phyloP scores from a whole-genome alignment of 257 asterid species.

The Coffea canephora region DNA sequence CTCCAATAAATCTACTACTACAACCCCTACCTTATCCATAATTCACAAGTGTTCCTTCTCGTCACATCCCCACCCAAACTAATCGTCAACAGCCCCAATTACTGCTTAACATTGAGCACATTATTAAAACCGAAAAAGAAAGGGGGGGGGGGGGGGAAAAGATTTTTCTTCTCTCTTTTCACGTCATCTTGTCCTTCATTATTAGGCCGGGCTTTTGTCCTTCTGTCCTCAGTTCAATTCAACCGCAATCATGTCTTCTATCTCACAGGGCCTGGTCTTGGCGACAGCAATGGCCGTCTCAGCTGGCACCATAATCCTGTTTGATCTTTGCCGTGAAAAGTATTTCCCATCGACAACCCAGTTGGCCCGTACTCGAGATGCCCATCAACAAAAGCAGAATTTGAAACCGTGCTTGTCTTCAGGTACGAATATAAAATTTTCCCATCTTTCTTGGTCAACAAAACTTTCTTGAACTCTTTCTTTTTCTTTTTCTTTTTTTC shows the following conservation, averaged over 20 bases:
- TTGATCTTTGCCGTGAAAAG: conserved; percentile 50
- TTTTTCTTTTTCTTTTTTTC: not conserved
- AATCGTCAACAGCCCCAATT: not conserved
- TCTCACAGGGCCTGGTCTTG: conserved; percentile 60
- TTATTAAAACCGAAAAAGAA: too few relatives aligned
- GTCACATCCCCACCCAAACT: not conserved
- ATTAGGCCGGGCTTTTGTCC: not conserved
- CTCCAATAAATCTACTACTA: not conserved
- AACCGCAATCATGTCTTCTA: conserved; percentile 27
- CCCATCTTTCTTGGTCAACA: not conserved
- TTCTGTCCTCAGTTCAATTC: not conserved
- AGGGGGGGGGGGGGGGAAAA: too few relatives aligned
- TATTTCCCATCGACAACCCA: conserved; percentile 20
- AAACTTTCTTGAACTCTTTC: not conserved
- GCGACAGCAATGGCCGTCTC: conserved; percentile 92
- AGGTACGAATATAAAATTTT: conserved; percentile 30
- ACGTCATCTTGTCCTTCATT: conserved; percentile 6
- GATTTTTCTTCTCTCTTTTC: not conserved
- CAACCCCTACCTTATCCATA: not conserved
- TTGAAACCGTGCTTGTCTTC: conserved; percentile 62
- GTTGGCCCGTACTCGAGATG: conserved; percentile 11
- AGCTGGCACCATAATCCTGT: conserved; percentile 61
- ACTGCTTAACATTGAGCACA: not conserved
- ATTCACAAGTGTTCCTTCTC: not conserved
- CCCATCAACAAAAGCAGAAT: conserved; percentile 5